Evolutionary conservation across 177 flowering plant genomes (phyloP).

Genomic region (Telopea speciosissima): DNA sequence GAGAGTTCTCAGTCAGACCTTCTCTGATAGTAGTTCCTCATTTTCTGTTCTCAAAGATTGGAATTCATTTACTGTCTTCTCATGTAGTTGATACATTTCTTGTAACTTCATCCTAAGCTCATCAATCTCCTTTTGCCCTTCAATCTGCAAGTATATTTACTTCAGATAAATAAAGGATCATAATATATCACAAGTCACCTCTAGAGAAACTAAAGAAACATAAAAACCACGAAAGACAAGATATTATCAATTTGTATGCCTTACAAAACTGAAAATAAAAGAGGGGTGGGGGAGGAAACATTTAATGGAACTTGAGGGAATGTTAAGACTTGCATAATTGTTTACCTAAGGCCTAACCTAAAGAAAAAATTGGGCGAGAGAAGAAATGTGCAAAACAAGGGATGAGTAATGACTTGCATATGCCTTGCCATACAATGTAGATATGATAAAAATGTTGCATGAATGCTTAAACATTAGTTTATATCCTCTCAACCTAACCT

Average conservation of each 20-base stretch:
- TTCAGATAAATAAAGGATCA: background rate
- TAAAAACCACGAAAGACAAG: background rate
- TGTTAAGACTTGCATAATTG: background rate
- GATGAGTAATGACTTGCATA: no score
- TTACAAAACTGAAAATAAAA: background rate
- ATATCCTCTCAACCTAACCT: no score
- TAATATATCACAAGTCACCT: background rate
- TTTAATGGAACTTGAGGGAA: no score
- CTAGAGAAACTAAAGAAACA: background rate
- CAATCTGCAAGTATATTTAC: constrained; percentile 12
- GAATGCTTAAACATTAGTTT: no score
- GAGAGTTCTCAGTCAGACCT: no score
- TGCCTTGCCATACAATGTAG: no score
- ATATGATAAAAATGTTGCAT: no score
- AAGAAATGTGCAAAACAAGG: no score
- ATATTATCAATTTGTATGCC: background rate
- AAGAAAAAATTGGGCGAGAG: no score
- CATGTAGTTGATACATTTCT: constrained; percentile 37
- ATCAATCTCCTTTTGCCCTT: constrained; percentile 36
- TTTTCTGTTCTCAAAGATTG: constrained; percentile 38
- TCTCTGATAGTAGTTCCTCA: constrained; percentile 28
- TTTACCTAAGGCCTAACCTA: background rate
- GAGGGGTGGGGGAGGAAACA: background rate
- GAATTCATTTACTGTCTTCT: constrained; percentile 37
- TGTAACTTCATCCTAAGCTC: constrained; percentile 39